Evolutionary conservation across 257 asterid species (phyloP).

Genomic region (Osmanthus fragrans): DNA sequence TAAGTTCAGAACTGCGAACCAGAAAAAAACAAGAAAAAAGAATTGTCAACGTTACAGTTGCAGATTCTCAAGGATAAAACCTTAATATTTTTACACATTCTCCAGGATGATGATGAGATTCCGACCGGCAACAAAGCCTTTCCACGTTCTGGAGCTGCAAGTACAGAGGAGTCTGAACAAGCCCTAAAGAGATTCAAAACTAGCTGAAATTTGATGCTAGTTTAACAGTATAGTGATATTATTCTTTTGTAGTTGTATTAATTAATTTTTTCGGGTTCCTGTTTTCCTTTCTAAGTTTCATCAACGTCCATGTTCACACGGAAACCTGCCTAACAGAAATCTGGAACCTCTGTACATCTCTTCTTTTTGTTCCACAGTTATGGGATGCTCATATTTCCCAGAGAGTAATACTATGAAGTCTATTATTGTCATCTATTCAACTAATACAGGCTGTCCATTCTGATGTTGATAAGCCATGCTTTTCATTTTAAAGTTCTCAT

Average conservation of each 20-base stretch:
- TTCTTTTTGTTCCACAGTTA: conserved; percentile 25
- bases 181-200: conserved; percentile 68
- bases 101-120: conserved; percentile 45
- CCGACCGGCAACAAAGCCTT: conserved; percentile 31
- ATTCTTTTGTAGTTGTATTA: conserved; percentile 48
- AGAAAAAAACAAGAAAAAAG: too few species aligned
- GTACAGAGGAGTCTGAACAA: conserved; percentile 52
- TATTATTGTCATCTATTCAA: conserved; percentile 21
- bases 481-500: conserved; percentile 24
- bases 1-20: background rate
- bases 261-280: conserved; percentile 35
- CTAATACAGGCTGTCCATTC: conserved; percentile 35
- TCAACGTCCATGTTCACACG: conserved; percentile 23
- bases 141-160: conserved; percentile 38
- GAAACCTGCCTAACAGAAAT: conserved; percentile 35
- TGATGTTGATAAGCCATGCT: conserved; percentile 35
- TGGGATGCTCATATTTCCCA: conserved; percentile 53
- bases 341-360: conserved; percentile 61
- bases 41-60: too few species aligned
- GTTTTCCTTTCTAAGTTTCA: conserved; percentile 23
- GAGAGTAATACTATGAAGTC: conserved; percentile 27
- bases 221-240: conserved; percentile 35
- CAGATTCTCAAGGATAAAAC: background rate
- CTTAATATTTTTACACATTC: conserved; percentile 4
- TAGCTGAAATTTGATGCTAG: conserved; percentile 51